A percentile compares a stretch with the other conserved stretches of the same genome.
Evolutionary conservation across 2,329 filamentous ascomycete species (phyloP).

Genomic region (Myriosclerotinia curreyana): DNA sequence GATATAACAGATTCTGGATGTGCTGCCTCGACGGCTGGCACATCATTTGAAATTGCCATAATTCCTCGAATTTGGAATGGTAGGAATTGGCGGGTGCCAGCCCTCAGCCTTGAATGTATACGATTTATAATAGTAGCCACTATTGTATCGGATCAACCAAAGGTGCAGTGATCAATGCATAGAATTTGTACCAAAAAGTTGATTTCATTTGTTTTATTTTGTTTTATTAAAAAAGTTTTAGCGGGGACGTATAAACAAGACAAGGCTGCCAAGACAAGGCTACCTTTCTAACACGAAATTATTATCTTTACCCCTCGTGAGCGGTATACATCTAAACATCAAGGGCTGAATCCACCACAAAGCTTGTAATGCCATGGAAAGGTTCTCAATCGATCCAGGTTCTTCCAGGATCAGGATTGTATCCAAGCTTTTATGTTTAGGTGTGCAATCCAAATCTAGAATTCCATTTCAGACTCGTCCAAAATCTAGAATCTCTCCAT

Average conservation of each 20-base stretch:
- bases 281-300: neutral
- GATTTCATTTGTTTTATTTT: neutral
- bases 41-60: slow-evolving; percentile 28
- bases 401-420: slow-evolving; percentile 17
- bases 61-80: slow-evolving; percentile 22
- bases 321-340: neutral
- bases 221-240: slow-evolving; percentile 11
- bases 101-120: slow-evolving; percentile 32
- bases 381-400: neutral
- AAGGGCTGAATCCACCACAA: slow-evolving; percentile 6
- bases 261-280: slow-evolving; percentile 2
- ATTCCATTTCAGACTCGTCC: neutral
- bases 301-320: neutral
- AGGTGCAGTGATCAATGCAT: neutral
- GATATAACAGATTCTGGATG: neutral
- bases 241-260: neutral
- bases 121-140: slow-evolving; percentile 29
- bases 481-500: slow-evolving; percentile 2
- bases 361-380: neutral
- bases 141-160: slow-evolving; percentile 18
- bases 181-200: neutral
- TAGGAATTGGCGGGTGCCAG: slow-evolving; percentile 34
- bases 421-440: slow-evolving; percentile 19
- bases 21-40: slow-evolving; percentile 22
- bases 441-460: slow-evolving; percentile 1